Evolutionary conservation across 164 flowering plant species (phyloP), one percentile per base, ranked within the genome.

Genomic region (Umbilicus rupestris): DNA sequence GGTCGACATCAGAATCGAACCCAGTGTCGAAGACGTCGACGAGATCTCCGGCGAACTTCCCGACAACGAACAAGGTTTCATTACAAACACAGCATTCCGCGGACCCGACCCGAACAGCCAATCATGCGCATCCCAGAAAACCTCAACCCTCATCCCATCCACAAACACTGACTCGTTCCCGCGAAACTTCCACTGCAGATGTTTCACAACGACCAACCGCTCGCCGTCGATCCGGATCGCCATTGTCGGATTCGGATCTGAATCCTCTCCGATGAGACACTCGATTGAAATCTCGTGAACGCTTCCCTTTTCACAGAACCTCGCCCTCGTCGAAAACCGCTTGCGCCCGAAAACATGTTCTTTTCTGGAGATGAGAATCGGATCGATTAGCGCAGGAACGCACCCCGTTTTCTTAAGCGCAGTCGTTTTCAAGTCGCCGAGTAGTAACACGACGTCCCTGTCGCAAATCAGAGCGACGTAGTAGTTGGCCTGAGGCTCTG

Each of bases 181-280:
- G 65, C 92, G 80, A 39, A 87, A 84, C 66, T 85, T 85, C 92
- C 92, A 85, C 31, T 87, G 92, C 31, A 87, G 76, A 59, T 82
- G 85, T 70, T 77, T 80, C 16, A 87, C 81, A 15, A 78, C 80
- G 58, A 81, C 68, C 0, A 70, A 77, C 20, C 69, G 19, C 7
- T 70, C 59, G 66, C 89, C 92, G 67, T 85, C 87, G 7, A 83
- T 71, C 35, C 72, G 79, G 28, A 87, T 80, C 76, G 79, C 80
- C 81, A 87, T 73, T 33, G 59, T 52, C 59, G 31, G 59, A 17
- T 31, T 22, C 10, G 65, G 33, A 7, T n/a, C 65, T 14, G 44
- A 35, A 5, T 62, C 68, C 17, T 16, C 33, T 8, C 29, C 45
- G 30, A 70, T 72, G 33, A 65, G 73, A 71, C 79, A 82, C 69